A percentile compares a stretch with the other conserved stretches of the same genome.
Conservation (phyloP, 2,329 filamentous ascomycete genomes). For the Talaromyces sp. region DNA sequence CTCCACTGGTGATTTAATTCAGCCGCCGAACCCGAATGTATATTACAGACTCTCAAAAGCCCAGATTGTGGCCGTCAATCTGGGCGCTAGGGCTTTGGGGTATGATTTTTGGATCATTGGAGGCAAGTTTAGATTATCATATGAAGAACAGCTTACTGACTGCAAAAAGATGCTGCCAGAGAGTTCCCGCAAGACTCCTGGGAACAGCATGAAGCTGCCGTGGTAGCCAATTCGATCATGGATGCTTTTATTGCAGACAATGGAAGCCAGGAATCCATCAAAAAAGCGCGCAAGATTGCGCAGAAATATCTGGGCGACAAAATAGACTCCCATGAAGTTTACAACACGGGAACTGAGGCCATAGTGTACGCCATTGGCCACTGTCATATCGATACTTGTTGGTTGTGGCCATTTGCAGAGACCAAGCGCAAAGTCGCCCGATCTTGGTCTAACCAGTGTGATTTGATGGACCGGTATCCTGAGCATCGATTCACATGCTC, state of each 20-base stretch:
- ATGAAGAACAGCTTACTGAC: background rate
- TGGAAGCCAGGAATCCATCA: constrained; percentile 66
- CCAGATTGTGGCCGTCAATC: constrained; percentile 83
- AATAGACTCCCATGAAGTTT: constrained; percentile 78
- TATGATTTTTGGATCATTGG: constrained; percentile 95
- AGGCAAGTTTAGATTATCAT: constrained; percentile 24
- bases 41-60: constrained; percentile 72
- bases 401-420: constrained; percentile 98
- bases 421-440: constrained; percentile 94
- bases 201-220: constrained; percentile 80
- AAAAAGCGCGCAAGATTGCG: constrained; percentile 75
- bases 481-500: constrained; percentile 90
- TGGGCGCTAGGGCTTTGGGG: constrained; percentile 73
- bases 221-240: constrained; percentile 82
- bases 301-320: constrained; percentile 74
- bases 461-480: constrained; percentile 89
- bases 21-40: constrained; percentile 80
- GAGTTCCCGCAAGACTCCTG: constrained; percentile 86
- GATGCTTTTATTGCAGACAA: constrained; percentile 79
- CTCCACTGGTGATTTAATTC: constrained; percentile 77
- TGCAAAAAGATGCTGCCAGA: constrained; percentile 65
- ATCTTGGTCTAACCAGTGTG: constrained; percentile 95
- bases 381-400: constrained; percentile 97
- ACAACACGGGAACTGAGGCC: constrained; percentile 66
- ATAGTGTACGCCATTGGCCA: constrained; percentile 88